Evolutionary conservation across 2,329 filamentous ascomycete genomes (phyloP).

Genomic region (Cryphonectria japonica): DNA sequence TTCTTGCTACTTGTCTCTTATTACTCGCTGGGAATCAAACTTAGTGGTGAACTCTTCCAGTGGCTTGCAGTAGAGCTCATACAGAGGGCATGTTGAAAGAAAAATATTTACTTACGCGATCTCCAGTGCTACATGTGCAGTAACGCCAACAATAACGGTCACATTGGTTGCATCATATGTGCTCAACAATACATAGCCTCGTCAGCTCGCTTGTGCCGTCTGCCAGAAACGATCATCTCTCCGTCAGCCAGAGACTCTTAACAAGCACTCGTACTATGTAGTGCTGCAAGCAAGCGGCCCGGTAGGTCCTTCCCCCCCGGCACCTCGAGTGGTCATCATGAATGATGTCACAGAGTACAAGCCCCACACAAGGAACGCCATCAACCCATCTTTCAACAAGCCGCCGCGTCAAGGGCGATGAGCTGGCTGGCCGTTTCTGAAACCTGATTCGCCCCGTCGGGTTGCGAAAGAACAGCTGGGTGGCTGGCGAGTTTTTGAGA

Average conservation of each 20-base stretch:
- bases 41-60: background rate
- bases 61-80: background rate
- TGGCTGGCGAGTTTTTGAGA: background rate
- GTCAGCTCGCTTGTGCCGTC: too few species aligned
- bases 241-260: background rate
- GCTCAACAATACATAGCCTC: background rate
- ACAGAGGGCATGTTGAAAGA: background rate
- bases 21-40: background rate
- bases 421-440: background rate
- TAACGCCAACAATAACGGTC: background rate
- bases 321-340: background rate
- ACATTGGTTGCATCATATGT: background rate
- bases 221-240: background rate
- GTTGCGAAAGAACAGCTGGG: background rate
- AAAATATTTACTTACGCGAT: background rate
- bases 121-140: background rate
- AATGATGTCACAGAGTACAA: background rate
- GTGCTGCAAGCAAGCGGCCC: too few species aligned
- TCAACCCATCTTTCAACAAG: background rate
- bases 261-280: background rate
- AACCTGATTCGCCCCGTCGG: conserved; percentile 4
- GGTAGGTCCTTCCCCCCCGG: too few species aligned
- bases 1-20: background rate
- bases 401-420: background rate
- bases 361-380: background rate